Percentiles rank a stretch among this genome's conserved stretches.
Evolutionary conservation across 495 filamentous ascomycete genomes (phyloP).

Genomic region (Podospora conica): DNA sequence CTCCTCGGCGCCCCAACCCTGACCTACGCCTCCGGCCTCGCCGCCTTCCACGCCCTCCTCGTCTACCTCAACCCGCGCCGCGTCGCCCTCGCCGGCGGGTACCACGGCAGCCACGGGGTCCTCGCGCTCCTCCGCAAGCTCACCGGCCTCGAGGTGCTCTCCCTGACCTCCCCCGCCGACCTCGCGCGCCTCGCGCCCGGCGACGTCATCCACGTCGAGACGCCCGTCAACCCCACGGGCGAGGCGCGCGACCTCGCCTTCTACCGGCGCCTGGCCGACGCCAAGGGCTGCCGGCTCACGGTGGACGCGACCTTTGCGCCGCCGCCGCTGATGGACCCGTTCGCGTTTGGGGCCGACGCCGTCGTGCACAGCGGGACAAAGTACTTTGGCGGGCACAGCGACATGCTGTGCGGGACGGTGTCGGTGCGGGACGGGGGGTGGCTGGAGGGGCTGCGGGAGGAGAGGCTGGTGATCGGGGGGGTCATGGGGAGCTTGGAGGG

Average conservation of each 20-base stretch:
- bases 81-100: constrained; percentile 73
- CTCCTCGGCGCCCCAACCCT: constrained; percentile 63
- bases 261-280: constrained; percentile 67
- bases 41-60: constrained; percentile 79
- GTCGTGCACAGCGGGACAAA: constrained; percentile 92
- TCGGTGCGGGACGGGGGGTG: constrained; percentile 50
- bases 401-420: constrained; percentile 82
- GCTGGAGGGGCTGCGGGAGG: constrained; percentile 50
- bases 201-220: constrained; percentile 88
- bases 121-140: constrained; percentile 64
- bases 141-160: constrained; percentile 59
- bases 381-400: constrained; percentile 90
- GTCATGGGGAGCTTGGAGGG: constrained; percentile 89
- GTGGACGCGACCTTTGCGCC: constrained; percentile 92
- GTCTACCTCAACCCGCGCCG: constrained; percentile 69
- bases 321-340: constrained; percentile 84
- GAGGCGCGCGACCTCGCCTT: constrained; percentile 62
- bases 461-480: constrained; percentile 68
- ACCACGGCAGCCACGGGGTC: constrained; percentile 90
- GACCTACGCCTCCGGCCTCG: constrained; percentile 78
- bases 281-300: constrained; percentile 63
- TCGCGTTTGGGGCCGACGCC: constrained; percentile 68
- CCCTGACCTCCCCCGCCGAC: constrained; percentile 45
- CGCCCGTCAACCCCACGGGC: constrained; percentile 84
- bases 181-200: constrained; percentile 52